These are phyloP conservation scores for Waltergamsia citrina DNA, from an alignment of 2,329 filamentous ascomycete species.

Conservation along the genomic window DNA sequence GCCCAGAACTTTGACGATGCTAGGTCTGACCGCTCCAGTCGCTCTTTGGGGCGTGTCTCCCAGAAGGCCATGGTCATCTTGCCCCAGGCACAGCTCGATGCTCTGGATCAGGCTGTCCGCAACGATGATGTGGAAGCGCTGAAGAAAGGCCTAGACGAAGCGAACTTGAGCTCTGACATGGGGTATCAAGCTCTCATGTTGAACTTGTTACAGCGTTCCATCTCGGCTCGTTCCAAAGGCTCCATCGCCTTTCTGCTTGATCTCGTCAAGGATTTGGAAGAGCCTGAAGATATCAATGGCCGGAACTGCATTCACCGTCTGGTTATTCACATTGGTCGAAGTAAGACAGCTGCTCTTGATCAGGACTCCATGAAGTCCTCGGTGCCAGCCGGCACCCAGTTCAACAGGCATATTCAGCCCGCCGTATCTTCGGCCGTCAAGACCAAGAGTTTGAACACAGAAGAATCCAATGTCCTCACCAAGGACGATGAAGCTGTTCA, in stretches of 20 bases:
- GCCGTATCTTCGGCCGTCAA: conserved; percentile 57
- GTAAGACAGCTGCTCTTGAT: conserved; percentile 41
- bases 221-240: conserved; percentile 57
- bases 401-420: conserved; percentile 71
- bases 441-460: conserved; percentile 50
- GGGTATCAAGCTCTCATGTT: conserved; percentile 58
- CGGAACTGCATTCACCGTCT: conserved; percentile 90
- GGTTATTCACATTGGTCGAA: conserved; percentile 83
- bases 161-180: conserved; percentile 30
- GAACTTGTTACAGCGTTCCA: conserved; percentile 69
- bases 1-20: conserved; percentile 68
- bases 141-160: conserved; percentile 45
- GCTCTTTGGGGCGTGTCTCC: conserved; percentile 67
- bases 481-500: conserved; percentile 69
- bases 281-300: conserved; percentile 86
- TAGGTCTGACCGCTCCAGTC: conserved; percentile 63
- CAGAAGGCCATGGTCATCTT: conserved; percentile 68
- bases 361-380: conserved; percentile 41
- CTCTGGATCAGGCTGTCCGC: conserved; percentile 62
- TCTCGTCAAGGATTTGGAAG: conserved; percentile 64
- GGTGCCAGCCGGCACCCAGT: conserved; percentile 37
- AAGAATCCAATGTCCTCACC: conserved; percentile 56
- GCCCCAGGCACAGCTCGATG: conserved; percentile 57
- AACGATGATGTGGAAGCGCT: conserved; percentile 54
- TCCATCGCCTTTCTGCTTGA: conserved; percentile 65